Percentiles rank a stretch among this genome's conserved stretches.
Evolutionary conservation across 2,329 filamentous ascomycete genomes (phyloP).

Genomic region (Nigrospora oryzae): DNA sequence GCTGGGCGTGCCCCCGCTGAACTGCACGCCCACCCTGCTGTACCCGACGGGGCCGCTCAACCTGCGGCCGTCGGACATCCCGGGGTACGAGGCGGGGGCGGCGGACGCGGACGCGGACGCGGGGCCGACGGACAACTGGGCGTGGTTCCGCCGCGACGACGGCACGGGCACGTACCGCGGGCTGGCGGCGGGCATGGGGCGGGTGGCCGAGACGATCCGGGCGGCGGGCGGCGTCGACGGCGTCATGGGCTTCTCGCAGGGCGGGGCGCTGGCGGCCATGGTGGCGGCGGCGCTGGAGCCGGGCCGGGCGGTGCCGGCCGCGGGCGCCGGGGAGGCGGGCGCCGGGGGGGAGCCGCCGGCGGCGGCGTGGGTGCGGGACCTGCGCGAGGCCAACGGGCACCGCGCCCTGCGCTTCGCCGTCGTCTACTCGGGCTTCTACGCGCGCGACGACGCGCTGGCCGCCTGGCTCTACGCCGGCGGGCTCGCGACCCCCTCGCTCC

Average conservation of each 20-base stretch:
- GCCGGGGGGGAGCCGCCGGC: constrained; percentile 26
- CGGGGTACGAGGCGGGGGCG: constrained; percentile 49
- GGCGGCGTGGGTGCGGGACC: constrained; percentile 30
- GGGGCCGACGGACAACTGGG: constrained; percentile 60
- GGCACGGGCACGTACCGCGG: constrained; percentile 56
- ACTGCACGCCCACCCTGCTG: constrained; percentile 44
- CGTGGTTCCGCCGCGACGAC: constrained; percentile 72
- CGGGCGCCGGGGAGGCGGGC: constrained; percentile 16
- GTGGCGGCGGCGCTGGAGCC: constrained; percentile 64
- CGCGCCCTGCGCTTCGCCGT: constrained; percentile 48
- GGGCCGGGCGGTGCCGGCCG: constrained; percentile 17
- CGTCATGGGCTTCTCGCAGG: constrained; percentile 77
- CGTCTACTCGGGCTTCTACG: constrained; percentile 57
- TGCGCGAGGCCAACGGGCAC: constrained; percentile 41
- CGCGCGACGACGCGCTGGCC: constrained; percentile 23
- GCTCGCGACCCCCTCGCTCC: constrained; percentile 69
- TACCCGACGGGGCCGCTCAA: constrained; percentile 64
- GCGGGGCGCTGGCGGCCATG: constrained; percentile 63
- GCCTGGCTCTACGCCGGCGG: constrained; percentile 19
- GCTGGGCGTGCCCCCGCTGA: constrained; percentile 50
- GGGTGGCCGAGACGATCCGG: constrained; percentile 53
- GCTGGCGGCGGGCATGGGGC: constrained; percentile 58
- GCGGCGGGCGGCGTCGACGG: constrained; percentile 65
- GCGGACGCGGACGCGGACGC: constrained; percentile 31
- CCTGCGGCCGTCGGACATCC: constrained; percentile 58